Evolutionary conservation across 2,329 filamentous ascomycete genomes (phyloP), one percentile per base, ranked within the genome.

Genomic region (Penicillium sp.): DNA sequence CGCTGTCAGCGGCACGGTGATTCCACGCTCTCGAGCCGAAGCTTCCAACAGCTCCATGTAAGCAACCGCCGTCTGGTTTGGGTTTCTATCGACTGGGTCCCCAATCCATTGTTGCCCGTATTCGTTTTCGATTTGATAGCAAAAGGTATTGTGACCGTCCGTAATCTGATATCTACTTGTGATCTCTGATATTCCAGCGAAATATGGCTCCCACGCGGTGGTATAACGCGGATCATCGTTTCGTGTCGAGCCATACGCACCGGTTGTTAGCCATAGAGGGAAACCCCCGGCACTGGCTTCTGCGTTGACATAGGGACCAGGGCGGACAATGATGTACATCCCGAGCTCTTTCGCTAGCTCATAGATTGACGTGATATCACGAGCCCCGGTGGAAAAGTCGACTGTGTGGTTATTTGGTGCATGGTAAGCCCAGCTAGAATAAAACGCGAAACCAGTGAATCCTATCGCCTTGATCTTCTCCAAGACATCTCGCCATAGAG

Each of bases 271-370:
- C 86, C 87, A 90, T 1, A 87, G 75, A 0, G 87, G 85, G 60
- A 88, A 86, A 0, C 87, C 87, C 35, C 88, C 87, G 1, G 83
- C 86, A 64, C 84, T 88, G 3, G 85, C 81, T 69, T 89, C 88
- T 1, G 86, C 87, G 64, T 89, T 90, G 61, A 87, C 82, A 60
- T 89, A 90, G 0, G 86, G 86, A 0, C 87, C 86, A 0, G 86
- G 85, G 0, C 86, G 79, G 1, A 83, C 80, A 30, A 87, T 82
- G 45, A 86, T 79, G 64, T 86, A 86, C 45, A 86, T 73, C 2
- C 84, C 85, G 26, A 85, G 74, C 45, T 84, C 78, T 64, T 85
- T 81, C 3, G 85, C 84, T 29, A 85, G 76, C 30, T 83, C 81
- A 56, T 85, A 81, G 46, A 87, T 79, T 8, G 76, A 74, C 5